A percentile compares a stretch with the other conserved stretches of the same genome.
These are phyloP conservation scores for Combretum micranthum DNA, from an alignment of 345 rosid genomes.

Conservation along the genomic window DNA sequence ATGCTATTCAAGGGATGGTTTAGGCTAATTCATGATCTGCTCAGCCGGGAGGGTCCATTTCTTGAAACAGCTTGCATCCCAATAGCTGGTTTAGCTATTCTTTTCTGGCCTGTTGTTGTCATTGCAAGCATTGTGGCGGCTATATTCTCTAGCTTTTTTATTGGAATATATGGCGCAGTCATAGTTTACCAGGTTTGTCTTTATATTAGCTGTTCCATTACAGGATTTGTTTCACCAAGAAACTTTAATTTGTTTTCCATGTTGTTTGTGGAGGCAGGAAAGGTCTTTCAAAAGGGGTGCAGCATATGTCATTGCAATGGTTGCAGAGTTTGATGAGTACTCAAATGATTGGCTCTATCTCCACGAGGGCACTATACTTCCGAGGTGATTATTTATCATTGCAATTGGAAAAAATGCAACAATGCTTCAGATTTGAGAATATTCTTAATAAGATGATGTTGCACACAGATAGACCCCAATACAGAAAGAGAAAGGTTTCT, in stretches of 20 bases:
- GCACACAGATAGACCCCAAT: slow-evolving; percentile 56
- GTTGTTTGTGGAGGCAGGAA: slow-evolving; percentile 41
- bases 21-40: slow-evolving; percentile 53
- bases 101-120: slow-evolving; percentile 75
- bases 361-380: slow-evolving; percentile 75
- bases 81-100: slow-evolving; percentile 68
- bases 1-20: slow-evolving; percentile 79
- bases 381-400: slow-evolving; percentile 39
- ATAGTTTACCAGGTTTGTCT: slow-evolving; percentile 58
- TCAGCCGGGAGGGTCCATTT: slow-evolving; percentile 74
- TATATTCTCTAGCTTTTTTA: slow-evolving; percentile 55
- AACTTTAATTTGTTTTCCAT: neutral
- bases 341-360: slow-evolving; percentile 85
- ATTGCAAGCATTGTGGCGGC: slow-evolving; percentile 52
- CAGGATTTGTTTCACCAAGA: neutral
- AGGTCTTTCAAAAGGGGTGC: slow-evolving; percentile 67
- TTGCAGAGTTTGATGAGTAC: slow-evolving; percentile 85
- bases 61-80: slow-evolving; percentile 80
- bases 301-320: slow-evolving; percentile 83
- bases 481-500: slow-evolving; percentile 43
- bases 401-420: neutral
- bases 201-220: neutral
- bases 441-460: slow-evolving; percentile 19
- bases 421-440: neutral
- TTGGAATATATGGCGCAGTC: slow-evolving; percentile 67